These are phyloP conservation scores for Teunomyces barrocoloradensis DNA, from an alignment of 805 yeast species.

Conservation along the genomic window DNA sequence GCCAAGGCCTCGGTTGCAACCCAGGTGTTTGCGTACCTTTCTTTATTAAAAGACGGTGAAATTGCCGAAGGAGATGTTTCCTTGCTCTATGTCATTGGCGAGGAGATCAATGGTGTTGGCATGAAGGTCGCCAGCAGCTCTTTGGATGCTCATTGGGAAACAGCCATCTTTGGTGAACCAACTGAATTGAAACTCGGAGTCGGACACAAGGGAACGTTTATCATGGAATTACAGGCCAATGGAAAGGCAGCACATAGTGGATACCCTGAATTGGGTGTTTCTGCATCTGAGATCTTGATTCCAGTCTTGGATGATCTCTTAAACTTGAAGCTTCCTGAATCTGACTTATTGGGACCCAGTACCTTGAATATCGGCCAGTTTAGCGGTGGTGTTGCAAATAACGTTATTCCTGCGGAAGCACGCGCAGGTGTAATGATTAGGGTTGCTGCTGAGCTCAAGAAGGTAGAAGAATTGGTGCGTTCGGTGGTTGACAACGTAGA, in stretches of 20 bases:
- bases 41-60: slow-evolving; percentile 36
- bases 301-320: slow-evolving; percentile 48
- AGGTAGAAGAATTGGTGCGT: slow-evolving; percentile 34
- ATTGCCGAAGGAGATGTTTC: slow-evolving; percentile 55
- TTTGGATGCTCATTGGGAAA: slow-evolving; percentile 50
- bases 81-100: slow-evolving; percentile 65
- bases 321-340: slow-evolving; percentile 44
- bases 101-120: slow-evolving; percentile 66
- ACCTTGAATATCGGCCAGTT: slow-evolving; percentile 62
- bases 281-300: slow-evolving; percentile 57
- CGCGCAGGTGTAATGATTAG: slow-evolving; percentile 49
- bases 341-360: slow-evolving; percentile 55
- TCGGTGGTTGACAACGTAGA: slow-evolving; percentile 29
- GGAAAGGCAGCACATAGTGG: slow-evolving; percentile 68
- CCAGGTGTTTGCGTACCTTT: slow-evolving; percentile 54
- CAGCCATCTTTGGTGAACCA: slow-evolving; percentile 73
- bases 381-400: slow-evolving; percentile 62
- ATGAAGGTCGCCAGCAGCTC: slow-evolving; percentile 46
- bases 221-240: slow-evolving; percentile 40
- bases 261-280: slow-evolving; percentile 65
- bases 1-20: slow-evolving; percentile 72
- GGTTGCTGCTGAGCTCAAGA: slow-evolving; percentile 47
- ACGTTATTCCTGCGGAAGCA: slow-evolving; percentile 63
- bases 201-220: slow-evolving; percentile 64
- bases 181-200: slow-evolving; percentile 66